Base-by-base conservation (phyloP, 2,329 filamentous ascomycete genomes). In the Bimuria novae-zelandiae region DNA sequence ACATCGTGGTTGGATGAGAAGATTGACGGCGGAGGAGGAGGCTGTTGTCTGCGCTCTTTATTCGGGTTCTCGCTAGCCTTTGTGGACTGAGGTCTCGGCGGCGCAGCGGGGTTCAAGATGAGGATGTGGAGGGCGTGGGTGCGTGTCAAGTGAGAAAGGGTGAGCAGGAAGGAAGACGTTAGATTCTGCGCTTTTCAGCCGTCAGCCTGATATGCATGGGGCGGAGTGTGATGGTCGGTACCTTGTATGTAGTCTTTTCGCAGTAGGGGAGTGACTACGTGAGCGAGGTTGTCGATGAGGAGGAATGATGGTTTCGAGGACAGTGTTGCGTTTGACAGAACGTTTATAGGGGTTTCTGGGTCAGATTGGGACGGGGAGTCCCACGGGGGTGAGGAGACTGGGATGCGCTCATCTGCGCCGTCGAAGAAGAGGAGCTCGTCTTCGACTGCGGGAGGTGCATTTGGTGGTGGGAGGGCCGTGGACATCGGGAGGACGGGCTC, bases 161-260 rank as follows among this genome's bases (percentile, higher is more conserved):
- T 68, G 32, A 71, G 71, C 55, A 81, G 69, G 48, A 81, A 73
- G 11, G 70, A 64, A 12, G 73, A 61, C 11, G 79, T 58, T 4
- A 77, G 63, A 10, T 73, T 70, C 62, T 77, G 77, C 39, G 73
- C 76, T 64, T n/a, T n/a, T n/a, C n/a, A n/a, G n/a, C n/a, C n/a
- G n/a, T n/a, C n/a, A n/a, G n/a, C n/a, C n/a, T n/a, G n/a, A n/a
- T n/a, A n/a, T n/a, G 47, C n/a, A 54, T 17, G 12, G 33, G 39
- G 57, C 30, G 66, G 50, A 23, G 69, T 52, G 11, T 2, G 6
- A 32, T 1, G 12, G 27, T 22, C 3, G 32, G 8, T 54, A 71
- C 74, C 68, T 68, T 73, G 68, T 10, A 67, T 50, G 43, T 71
- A 67, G 51, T 75, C 70, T 23, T 65, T 73, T 44, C 74, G 73